Base-by-base conservation (phyloP, 345 rosid genomes). In the Eutrema heterophyllum region DNA sequence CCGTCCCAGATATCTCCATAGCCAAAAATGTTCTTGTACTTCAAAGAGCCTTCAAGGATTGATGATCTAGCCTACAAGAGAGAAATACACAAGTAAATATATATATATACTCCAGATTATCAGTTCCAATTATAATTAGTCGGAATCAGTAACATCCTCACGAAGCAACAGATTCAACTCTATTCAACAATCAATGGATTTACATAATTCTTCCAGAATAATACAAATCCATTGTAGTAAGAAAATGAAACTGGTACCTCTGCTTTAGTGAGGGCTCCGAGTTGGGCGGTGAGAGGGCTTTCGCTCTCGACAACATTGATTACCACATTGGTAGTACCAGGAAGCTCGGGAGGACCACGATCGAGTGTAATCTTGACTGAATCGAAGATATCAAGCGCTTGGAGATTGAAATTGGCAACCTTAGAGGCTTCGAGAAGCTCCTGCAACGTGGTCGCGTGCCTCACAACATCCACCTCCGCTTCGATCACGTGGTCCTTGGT, bases 1-100 rank as follows among this genome's bases (percentile, higher is more conserved):
- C 84, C 83, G 67, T 95, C 96, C 99, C 99, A 95, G 13, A 87
- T 80, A 83, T 95, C 99, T 66, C 98, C 97, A 79, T 82, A 85
- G 6, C 99, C 99, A 60, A 90, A 84, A 64, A 90, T 13, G 69
- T 95, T 95, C 84, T 89, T 95, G 77, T 85, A 88, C 79, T 86
- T 92, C 40, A 90, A 72, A 13, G 90, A 78, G 67, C 86, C 99
- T 88, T 95, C 99, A 41, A 92, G 67, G 33, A 93, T 84, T 40
- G 96, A 88, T 73, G 97, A 87, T 78, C 86, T 86, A 75, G 92
- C 86, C 99, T 95, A 82, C 78, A 84, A 67, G 75, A 83, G 0
- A 30, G 33, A 30, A 30, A 4, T 12, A 66, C 32, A 55, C 30
- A 12, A 18, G 30, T 3, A 24, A 7, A 21, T 24, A 21, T 21